A percentile compares a stretch with the other conserved stretches of the same genome.
Evolutionary conservation across 1,284 basidiomycete species (phyloP).

Genomic region (Paramarasmius palmivorus): DNA sequence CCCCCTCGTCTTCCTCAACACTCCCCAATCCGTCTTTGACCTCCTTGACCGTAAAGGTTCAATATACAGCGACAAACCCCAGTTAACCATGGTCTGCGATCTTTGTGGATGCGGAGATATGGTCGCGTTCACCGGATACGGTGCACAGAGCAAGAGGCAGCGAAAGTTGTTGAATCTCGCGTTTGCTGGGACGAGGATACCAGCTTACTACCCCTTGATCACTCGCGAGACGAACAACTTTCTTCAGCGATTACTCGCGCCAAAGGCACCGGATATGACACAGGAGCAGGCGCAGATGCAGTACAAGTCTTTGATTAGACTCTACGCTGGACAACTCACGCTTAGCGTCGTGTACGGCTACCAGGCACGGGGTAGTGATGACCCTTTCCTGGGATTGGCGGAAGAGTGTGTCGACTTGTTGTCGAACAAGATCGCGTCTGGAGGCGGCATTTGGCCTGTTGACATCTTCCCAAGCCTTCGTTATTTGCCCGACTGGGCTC

Average conservation of each 20-base stretch:
- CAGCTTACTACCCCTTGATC: constrained; percentile 59
- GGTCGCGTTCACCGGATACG: constrained; percentile 71
- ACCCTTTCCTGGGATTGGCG: constrained; percentile 57
- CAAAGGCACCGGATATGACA: constrained; percentile 39
- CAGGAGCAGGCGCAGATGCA: constrained; percentile 18
- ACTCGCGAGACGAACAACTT: constrained; percentile 52
- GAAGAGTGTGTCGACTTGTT: constrained; percentile 63
- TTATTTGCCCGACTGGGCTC: constrained; percentile 45
- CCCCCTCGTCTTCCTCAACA: constrained; percentile 65
- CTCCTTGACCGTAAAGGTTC: constrained; percentile 66
- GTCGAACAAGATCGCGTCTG: constrained; percentile 60
- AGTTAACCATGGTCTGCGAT: constrained; percentile 64
- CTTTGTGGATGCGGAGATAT: constrained; percentile 74
- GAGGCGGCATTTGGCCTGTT: constrained; percentile 69
- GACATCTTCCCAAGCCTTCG: constrained; percentile 53
- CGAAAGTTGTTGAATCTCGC: constrained; percentile 66
- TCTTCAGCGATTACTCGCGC: constrained; percentile 46
- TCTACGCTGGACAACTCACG: constrained; percentile 63
- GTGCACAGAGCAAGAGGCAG: constrained; percentile 62
- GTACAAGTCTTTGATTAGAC: constrained; percentile 25
- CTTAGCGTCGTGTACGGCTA: constrained; percentile 68
- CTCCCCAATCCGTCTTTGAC: constrained; percentile 55
- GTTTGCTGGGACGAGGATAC: constrained; percentile 50
- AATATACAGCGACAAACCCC: constrained; percentile 73
- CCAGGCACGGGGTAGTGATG: constrained; percentile 49